Evolutionary conservation across 2,329 filamentous ascomycete species (phyloP), one percentile per base, ranked within the genome.

Genomic region (Ramularia endophylla): DNA sequence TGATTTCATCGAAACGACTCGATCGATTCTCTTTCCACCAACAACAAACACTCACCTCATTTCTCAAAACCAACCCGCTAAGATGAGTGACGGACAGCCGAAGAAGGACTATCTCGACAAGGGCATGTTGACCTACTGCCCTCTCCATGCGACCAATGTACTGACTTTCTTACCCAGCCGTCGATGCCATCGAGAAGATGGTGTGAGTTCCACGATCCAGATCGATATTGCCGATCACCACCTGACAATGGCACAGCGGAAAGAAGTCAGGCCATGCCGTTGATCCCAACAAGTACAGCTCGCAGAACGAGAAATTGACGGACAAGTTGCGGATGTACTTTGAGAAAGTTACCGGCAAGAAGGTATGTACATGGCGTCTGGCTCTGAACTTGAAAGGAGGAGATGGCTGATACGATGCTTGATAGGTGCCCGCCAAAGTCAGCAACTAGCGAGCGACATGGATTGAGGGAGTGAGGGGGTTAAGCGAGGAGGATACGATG

Each of bases 301-400:
- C 31, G 20, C 41, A 43, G 32, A 55, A 55, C 45, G 52, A 55
- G 47, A 55, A 54, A 47, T 36, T 55, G 31, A 51, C 50, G 36
- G 53, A 56, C 35, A 50, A 43, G 37, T 44, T 50, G 13, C 42
- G 40, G 32, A 48, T 53, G 42, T 25, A 25, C 22, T 50, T 55
- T 27, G 53, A 56, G 50, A 54, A 56, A 43, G 42, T 45, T 12
- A 54, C 53, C 15, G 52, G 52, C 38, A 52, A 54, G 51, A 46
- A 54, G 41, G 51, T 54, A 13, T 37, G 32, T 22, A 19, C 13
- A 28, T n/a, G n/a, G n/a, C n/a, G n/a, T n/a, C n/a, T n/a, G n/a
- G n/a, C n/a, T n/a, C 22, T 25, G 22, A 11, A 25, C 11, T 25
- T 25, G 22, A 25, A 11, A 25, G 22, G 22, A 25, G 22, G 22